Base-by-base conservation (phyloP, 352 stramenopile genomes). In the Blastocystis hominis region DNA sequence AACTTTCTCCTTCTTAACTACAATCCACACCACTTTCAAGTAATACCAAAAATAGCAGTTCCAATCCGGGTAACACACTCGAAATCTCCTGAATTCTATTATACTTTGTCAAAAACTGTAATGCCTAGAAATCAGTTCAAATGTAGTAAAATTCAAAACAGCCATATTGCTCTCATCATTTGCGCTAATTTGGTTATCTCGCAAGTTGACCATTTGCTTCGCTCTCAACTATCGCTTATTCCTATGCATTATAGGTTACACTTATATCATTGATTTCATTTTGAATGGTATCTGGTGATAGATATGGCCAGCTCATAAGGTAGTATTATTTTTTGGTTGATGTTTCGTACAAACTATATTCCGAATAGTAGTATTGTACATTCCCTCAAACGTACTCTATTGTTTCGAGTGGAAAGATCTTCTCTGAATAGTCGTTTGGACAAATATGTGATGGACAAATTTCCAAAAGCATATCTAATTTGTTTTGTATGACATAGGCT, bases 371-470 rank as follows among this genome's bases (percentile, higher is more conserved):
- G 24, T 30, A 30, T 30, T 30, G 24, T 30, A 30, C 24, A 30
- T 30, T 30, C 24, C 24, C 24, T 30, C 24, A 30, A 30, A 30
- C 24, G 24, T 30, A 30, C 24, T 30, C 24, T 30, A 30, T 30
- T 30, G 24, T 30, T 30, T 30, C 24, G 13, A 24, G 50, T 80
- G 0, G 70, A 47, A 17, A 3, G n/a, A 20, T 6, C 34, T 0
- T 62, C 42, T 64, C 9, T 80, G 20, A 61, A 61, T 44, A 66
- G 44, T 0, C 70, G 70, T 47, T n/a, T 80, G 20, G 70, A 80
- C 70, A 80, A 80, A 46, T 80, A 64, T 38, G 56, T 80, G 20
- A 59, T 59, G 20, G 70, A 80, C n/a, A 80, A 80, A 36, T 80
- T 64, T 38, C 70, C 70, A 17, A 80, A 47, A 34, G 70, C 56